phyloP scores from a whole-genome alignment of 2,329 filamentous ascomycete species.

The Aspergillus thermomutatus region DNA sequence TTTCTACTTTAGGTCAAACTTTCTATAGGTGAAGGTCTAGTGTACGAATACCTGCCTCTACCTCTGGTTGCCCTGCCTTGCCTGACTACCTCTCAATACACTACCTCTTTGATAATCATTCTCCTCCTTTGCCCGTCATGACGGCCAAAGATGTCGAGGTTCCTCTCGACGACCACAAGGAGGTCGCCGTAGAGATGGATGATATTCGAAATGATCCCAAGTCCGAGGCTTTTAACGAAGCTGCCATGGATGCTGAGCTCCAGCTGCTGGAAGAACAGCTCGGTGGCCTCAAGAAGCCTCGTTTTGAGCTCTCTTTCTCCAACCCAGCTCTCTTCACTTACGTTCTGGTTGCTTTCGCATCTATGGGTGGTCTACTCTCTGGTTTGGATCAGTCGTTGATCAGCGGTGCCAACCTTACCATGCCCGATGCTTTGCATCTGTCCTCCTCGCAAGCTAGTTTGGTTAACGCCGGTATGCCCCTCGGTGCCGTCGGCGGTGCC shows the following conservation, averaged over 20 bases:
- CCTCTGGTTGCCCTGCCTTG: no score
- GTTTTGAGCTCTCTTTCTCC: constrained; percentile 53
- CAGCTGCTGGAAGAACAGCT: constrained; percentile 27
- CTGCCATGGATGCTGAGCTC: constrained; percentile 31
- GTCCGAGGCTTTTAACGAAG: constrained; percentile 21
- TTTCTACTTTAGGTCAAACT: background rate
- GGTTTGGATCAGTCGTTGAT: constrained; percentile 72
- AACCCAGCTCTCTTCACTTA: constrained; percentile 66
- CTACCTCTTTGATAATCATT: background rate
- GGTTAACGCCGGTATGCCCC: constrained; percentile 67
- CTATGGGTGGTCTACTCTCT: constrained; percentile 69
- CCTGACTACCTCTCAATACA: background rate
- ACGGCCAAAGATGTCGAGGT: constrained; percentile 25
- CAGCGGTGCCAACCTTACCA: constrained; percentile 62
- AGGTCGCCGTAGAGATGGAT: constrained; percentile 25
- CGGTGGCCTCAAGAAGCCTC: constrained; percentile 15
- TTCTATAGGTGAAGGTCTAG: background rate
- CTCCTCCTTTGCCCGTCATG: constrained; percentile 11
- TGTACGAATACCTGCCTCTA: background rate
- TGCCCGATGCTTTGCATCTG: constrained; percentile 59
- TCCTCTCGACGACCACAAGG: constrained; percentile 21
- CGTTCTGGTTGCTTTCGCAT: constrained; percentile 67
- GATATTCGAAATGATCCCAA: constrained; percentile 24
- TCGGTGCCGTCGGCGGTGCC: constrained; percentile 69
- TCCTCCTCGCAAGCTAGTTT: constrained; percentile 58